Evolutionary conservation across 2,329 filamentous ascomycete species (phyloP), one percentile per base, ranked within the genome.

Genomic region (Ceratocystis albifundus): DNA sequence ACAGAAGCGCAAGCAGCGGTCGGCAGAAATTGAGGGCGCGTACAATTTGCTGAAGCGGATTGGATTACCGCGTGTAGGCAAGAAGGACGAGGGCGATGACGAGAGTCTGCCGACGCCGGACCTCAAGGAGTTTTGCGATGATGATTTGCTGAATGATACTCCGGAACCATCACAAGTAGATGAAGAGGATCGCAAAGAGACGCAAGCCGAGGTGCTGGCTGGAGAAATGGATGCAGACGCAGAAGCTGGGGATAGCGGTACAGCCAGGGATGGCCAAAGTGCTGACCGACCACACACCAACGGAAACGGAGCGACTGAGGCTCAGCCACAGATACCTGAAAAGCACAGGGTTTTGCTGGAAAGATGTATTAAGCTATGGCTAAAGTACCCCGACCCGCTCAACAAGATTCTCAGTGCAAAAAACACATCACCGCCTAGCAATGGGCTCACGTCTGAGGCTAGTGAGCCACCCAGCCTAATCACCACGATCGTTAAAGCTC

Each of bases 1-100:
- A 4, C 86, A 86, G 68, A 90, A 89, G 75, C 87, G 88, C 72
- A 86, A 86, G 71, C 80, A 83, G 67, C 86, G 91, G 17, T 81
- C 88, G 32, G 85, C 87, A 7, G 93, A 96, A 72, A 86, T 97
- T 48, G 89, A 93, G 70, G 86, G 86, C 0, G 85, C 87, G 1
- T 84, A 89, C 69, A 82, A 83, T 15, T 79, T 88, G 32, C 77
- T 93, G 17, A 83, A 80, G 69, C 84, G 81, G 66, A 81, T 85
- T 64, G 80, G 80, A 17, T 25, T 66, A n/a, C 61, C 41, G 46
- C 32, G 64, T 36, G 67, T 72, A 10, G 70, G 70, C 1, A 62
- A 45, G 28, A 45, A 53, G 28, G 73, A 75, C 3, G 74, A 76
- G 4, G 65, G 32, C 1, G 68, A 68, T 1, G 67, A 68, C 15